Evolutionary conservation across 139 green algal genomes (phyloP).

Genomic region (Chlorella sorokiniana): DNA sequence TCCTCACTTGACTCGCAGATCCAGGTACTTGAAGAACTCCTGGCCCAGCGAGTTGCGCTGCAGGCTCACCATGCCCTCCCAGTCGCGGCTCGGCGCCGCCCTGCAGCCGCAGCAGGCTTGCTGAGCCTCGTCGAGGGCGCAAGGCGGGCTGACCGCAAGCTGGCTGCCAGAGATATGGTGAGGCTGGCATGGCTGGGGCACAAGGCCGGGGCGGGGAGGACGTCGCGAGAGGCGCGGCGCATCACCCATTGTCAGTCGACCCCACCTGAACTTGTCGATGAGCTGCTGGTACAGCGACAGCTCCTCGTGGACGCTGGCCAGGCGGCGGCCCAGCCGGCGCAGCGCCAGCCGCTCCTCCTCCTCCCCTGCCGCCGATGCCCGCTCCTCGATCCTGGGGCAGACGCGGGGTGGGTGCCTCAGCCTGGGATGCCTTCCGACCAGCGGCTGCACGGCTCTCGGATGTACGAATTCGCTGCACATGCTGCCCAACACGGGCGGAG

Average conservation of each 20-base stretch:
- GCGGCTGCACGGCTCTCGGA: too few species aligned
- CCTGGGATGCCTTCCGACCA: too few species aligned
- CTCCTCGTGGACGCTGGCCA: conserved; percentile 56
- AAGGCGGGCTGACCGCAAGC: neutral
- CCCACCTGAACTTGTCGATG: conserved; percentile 39
- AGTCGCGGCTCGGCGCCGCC: conserved; percentile 35
- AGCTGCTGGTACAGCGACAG: conserved; percentile 43
- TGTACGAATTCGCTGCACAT: too few species aligned
- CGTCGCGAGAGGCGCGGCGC: too few species aligned
- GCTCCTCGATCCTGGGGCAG: conserved; percentile 51
- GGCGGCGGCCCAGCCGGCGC: conserved; percentile 32
- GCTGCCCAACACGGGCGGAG: neutral
- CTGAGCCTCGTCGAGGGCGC: too few species aligned
- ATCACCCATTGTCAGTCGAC: neutral
- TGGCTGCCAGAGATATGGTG: neutral
- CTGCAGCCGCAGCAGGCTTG: neutral
- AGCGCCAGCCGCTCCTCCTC: conserved; percentile 39
- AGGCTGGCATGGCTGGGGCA: neutral
- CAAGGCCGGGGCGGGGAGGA: neutral
- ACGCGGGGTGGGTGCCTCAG: too few species aligned
- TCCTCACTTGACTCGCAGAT: conserved; percentile 32
- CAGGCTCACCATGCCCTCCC: conserved; percentile 59
- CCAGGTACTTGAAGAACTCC: conserved; percentile 68
- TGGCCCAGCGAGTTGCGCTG: conserved; percentile 38
- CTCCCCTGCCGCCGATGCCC: conserved; percentile 12